Conservation (phyloP, 2,329 filamentous ascomycete genomes). For the Fusarium buxicola region DNA sequence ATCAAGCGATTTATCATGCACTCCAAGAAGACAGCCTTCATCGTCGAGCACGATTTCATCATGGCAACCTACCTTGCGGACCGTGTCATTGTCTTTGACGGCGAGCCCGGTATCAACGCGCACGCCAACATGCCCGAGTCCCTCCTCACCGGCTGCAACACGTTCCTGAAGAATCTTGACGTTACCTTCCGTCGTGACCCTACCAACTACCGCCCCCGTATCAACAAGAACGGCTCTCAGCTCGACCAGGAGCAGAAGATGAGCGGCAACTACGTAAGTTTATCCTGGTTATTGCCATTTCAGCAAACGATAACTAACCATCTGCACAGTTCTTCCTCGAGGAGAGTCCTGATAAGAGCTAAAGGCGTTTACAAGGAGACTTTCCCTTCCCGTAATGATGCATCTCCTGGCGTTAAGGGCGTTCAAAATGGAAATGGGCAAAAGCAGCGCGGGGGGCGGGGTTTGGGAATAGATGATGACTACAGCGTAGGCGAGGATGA, state of each 20-base stretch:
- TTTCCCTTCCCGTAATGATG: conserved; percentile 48
- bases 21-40: conserved; percentile 98
- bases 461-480: conserved; percentile 56
- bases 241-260: conserved; percentile 98
- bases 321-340: conserved; percentile 88
- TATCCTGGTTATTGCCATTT: not conserved
- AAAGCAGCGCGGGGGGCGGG: conserved; percentile 46
- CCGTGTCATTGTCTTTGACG: conserved; percentile 98
- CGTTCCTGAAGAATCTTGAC: conserved; percentile 94
- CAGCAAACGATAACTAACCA: conserved; percentile 25
- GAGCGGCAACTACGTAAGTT: conserved; percentile 86
- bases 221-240: conserved; percentile 97
- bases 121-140: conserved; percentile 92
- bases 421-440: conserved; percentile 58
- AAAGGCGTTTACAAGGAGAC: conserved; percentile 57
- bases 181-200: conserved; percentile 99
- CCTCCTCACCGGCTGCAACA: conserved; percentile 94
- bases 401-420: conserved; percentile 62
- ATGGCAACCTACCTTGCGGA: conserved; percentile 86
- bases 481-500: conserved; percentile 70
- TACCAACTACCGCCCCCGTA: conserved; percentile 94
- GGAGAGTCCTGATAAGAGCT: conserved; percentile 69
- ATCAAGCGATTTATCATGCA: conserved; percentile 99
- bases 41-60: conserved; percentile 99
- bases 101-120: conserved; percentile 87